These are phyloP conservation scores for Colletotrichum abscissum DNA, from an alignment of 2,329 filamentous ascomycete species.

Conservation along the genomic window DNA sequence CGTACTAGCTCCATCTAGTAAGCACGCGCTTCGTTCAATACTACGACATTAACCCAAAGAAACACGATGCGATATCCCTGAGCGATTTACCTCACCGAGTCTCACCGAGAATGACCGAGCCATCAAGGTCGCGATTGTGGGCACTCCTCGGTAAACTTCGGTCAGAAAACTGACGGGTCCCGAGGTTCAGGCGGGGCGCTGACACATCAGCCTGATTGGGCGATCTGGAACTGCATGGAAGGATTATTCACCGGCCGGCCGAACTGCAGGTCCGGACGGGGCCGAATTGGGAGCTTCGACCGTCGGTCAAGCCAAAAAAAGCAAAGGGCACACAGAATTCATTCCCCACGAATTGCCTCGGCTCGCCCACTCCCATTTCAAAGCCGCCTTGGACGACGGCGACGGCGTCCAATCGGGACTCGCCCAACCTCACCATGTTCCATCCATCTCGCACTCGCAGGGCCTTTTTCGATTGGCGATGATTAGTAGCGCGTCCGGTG, in stretches of 20 bases:
- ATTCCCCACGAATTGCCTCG: neutral
- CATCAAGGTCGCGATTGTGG: neutral
- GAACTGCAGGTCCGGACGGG: conserved; percentile 7
- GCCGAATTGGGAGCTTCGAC: conserved; percentile 1
- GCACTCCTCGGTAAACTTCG: neutral
- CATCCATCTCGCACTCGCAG: neutral
- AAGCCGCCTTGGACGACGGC: neutral
- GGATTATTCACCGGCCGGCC: neutral
- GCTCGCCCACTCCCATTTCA: neutral
- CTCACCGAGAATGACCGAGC: neutral
- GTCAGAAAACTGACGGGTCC: neutral
- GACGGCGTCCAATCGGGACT: neutral
- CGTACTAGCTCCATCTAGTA: too few species aligned
- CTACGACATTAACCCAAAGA: too few species aligned
- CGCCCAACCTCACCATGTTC: neutral
- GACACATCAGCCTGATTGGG: neutral
- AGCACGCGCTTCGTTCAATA: too few species aligned
- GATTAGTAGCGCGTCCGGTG: neutral
- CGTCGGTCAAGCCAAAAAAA: conserved; percentile 9
- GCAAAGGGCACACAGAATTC: neutral
- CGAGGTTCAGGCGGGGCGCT: neutral
- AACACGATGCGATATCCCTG: too few species aligned
- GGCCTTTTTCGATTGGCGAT: neutral
- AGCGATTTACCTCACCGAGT: neutral
- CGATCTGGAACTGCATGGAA: conserved; percentile 1